Evolutionary conservation across 2,329 filamentous ascomycete species (phyloP).

Genomic region (Lachnellula subtilissima): DNA sequence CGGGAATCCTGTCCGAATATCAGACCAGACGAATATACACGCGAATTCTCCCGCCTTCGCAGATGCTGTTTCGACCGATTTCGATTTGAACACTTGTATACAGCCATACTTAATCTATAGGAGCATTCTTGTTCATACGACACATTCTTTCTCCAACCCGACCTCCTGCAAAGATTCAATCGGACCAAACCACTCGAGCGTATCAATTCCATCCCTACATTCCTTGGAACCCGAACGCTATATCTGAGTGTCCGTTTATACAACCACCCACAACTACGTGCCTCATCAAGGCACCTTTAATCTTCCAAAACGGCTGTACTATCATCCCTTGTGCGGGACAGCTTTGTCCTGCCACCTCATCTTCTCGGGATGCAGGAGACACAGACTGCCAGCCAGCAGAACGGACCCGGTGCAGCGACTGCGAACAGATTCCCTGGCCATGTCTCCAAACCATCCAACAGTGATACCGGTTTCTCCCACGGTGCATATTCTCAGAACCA

Average conservation of each 20-base stretch:
- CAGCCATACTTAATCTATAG: slow-evolving; percentile 19
- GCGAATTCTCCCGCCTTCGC: slow-evolving; percentile 2
- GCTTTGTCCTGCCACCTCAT: slow-evolving; percentile 76
- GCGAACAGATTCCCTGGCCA: slow-evolving; percentile 62
- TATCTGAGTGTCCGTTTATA: slow-evolving; percentile 15
- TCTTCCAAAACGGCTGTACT: slow-evolving; percentile 76
- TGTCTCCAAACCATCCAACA: slow-evolving; percentile 74
- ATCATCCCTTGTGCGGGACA: slow-evolving; percentile 75
- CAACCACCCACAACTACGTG: slow-evolving; percentile 31
- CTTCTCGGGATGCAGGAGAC: slow-evolving; percentile 89
- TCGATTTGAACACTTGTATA: slow-evolving; percentile 18
- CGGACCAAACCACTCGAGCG: slow-evolving; percentile 1
- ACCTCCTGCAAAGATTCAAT: background rate
- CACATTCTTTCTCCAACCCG: slow-evolving; percentile 10
- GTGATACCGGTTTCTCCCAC: slow-evolving; percentile 87
- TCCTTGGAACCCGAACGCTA: slow-evolving; percentile 4
- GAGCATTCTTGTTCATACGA: slow-evolving; percentile 20
- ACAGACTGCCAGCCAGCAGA: slow-evolving; percentile 57
- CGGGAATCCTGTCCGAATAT: background rate
- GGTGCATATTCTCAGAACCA: slow-evolving; percentile 85
- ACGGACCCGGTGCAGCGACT: slow-evolving; percentile 50
- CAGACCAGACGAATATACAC: slow-evolving; percentile 5
- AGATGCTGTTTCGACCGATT: slow-evolving; percentile 12
- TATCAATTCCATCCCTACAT: background rate
- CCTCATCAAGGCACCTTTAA: slow-evolving; percentile 39